Evolutionary conservation across 768 basidiomycete species (phyloP), one percentile per base, ranked within the genome.

Genomic region (Naganishia vaughanmartiniae): DNA sequence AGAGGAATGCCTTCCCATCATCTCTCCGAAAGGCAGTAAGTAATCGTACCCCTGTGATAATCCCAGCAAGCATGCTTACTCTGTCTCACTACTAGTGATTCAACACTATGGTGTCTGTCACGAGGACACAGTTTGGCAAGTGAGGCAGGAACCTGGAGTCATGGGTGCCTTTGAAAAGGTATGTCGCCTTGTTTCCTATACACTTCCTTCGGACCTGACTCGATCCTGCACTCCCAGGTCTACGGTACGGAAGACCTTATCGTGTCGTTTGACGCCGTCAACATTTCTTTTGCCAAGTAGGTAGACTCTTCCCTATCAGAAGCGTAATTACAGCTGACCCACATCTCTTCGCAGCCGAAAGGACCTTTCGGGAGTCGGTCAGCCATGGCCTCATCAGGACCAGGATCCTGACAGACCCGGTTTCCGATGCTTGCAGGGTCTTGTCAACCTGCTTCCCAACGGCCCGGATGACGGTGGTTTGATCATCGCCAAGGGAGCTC

Each of bases 181-280:
- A 51, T 51, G 24, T 51, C n/a, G 19, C 12, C 48, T 51, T 6
- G n/a, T 51, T 26, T n/a, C 48, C 4, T 1, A n/a, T 4, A 4
- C 19, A n/a, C n/a, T 4, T 51, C 1, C n/a, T 4, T n/a, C 4
- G 48, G 7, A n/a, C 45, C 21, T 21, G 12, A n/a, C 21, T 4
- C 14, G 4, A n/a, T n/a, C 6, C 48, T 12, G 2, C 48, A 24
- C 48, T 51, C 24, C 24, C 17, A 51, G 48, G 54, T 78, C 24
- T 80, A 77, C 76, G 75, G 75, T 31, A 80, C 79, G 34, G 70
- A 77, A 34, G 67, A 78, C 51, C 72, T 80, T 33, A 71, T 80
- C 60, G 58, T 72, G 9, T 77, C 76, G 5, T 76, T 75, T 65
- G 76, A 73, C 45, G 69, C 54, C 21, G 28, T 51, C 48, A 51